A percentile compares a stretch with the other conserved stretches of the same genome.
Evolutionary conservation across 192 early-diverging fungal species (phyloP).

Genomic region (Dispira parvispora): DNA sequence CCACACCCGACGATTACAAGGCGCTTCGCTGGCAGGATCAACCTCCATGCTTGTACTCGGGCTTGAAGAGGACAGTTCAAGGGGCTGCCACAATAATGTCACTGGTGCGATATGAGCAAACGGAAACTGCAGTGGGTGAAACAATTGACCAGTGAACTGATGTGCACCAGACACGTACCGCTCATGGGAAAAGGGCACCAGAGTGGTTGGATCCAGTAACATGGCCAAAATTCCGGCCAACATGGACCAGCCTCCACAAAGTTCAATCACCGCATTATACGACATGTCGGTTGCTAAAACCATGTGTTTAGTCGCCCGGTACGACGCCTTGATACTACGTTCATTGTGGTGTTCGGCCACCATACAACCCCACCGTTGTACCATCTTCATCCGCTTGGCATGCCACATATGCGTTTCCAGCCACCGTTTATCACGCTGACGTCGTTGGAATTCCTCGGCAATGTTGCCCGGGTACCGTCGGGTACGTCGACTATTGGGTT

Average conservation of each 20-base stretch:
- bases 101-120: slow-evolving; percentile 46
- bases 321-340: slow-evolving; percentile 58
- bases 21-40: slow-evolving; percentile 11
- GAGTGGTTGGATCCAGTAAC: slow-evolving; percentile 41
- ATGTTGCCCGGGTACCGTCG: slow-evolving; percentile 21
- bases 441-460: slow-evolving; percentile 19
- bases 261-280: slow-evolving; percentile 53
- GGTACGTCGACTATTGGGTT: slow-evolving; percentile 13
- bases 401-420: slow-evolving; percentile 98
- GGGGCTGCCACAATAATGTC: slow-evolving; percentile 53
- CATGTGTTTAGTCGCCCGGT: slow-evolving; percentile 54
- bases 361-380: slow-evolving; percentile 52
- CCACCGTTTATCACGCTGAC: slow-evolving; percentile 46
- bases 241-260: slow-evolving; percentile 32
- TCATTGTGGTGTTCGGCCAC: slow-evolving; percentile 67
- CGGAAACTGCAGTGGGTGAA: slow-evolving; percentile 20
- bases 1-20: slow-evolving; percentile 38
- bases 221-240: slow-evolving; percentile 33
- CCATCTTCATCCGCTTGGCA: slow-evolving; percentile 94
- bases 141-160: slow-evolving; percentile 12
- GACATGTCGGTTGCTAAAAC: slow-evolving; percentile 76
- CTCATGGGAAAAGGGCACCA: slow-evolving; percentile 11
- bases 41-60: too few species aligned
- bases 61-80: background rate
- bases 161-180: slow-evolving; percentile 17